These are phyloP conservation scores for Trichoderma asperelloides DNA, from an alignment of 495 filamentous ascomycete genomes.

Conservation along the genomic window DNA sequence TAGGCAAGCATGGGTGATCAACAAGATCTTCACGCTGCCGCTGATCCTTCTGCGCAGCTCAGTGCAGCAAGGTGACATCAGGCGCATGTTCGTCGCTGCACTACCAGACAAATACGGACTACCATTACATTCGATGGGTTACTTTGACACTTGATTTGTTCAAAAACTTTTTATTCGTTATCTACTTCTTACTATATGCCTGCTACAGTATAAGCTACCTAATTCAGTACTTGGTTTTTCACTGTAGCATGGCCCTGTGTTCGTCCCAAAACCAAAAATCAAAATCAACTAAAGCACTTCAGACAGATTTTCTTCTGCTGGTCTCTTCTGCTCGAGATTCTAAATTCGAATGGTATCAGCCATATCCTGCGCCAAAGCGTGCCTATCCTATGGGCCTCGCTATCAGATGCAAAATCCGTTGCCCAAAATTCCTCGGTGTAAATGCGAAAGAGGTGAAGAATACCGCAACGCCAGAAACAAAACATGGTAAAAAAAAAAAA, in stretches of 20 bases:
- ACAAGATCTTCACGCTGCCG: neutral
- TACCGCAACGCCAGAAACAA: neutral
- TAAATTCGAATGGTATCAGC: slow-evolving; percentile 8
- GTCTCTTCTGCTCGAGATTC: neutral
- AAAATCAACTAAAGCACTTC: neutral
- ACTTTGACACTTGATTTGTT: neutral
- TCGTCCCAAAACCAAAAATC: neutral
- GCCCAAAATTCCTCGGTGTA: slow-evolving; percentile 2
- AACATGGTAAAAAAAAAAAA: neutral
- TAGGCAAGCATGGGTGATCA: neutral
- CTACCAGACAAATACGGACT: too few species aligned
- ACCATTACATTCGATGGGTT: too few species aligned
- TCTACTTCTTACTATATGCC: neutral
- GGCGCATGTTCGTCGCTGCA: too few species aligned
- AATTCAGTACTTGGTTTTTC: too few species aligned
- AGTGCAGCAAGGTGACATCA: neutral
- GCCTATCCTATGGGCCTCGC: slow-evolving; percentile 3
- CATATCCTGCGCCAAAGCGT: slow-evolving; percentile 7
- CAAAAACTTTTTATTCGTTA: neutral
- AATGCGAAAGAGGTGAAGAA: neutral
- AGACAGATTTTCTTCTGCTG: neutral
- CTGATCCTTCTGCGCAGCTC: neutral
- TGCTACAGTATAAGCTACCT: neutral
- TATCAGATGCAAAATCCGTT: slow-evolving; percentile 2
- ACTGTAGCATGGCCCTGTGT: neutral